A percentile compares a stretch with the other conserved stretches of the same genome.
Conservation (phyloP, 2,329 filamentous ascomycete species). For the Torrubiellomyces zombiae region DNA sequence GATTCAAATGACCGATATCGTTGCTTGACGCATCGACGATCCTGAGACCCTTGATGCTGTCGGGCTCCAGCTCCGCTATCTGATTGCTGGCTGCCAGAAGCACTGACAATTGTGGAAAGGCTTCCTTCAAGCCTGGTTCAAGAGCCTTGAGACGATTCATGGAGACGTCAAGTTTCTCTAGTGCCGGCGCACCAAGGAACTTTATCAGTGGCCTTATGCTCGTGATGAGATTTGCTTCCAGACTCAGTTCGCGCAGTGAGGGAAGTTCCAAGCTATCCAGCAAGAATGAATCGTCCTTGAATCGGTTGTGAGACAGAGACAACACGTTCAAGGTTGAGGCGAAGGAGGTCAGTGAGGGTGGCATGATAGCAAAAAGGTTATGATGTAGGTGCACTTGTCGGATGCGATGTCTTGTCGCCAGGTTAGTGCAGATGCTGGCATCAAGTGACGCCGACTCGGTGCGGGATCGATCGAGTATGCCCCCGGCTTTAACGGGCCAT, state of each 20-base stretch:
- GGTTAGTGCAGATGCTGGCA: conserved; percentile 36
- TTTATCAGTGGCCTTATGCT: conserved; percentile 49
- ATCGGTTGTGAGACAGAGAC: conserved; percentile 59
- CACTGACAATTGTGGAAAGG: conserved; percentile 54
- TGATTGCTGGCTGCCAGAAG: conserved; percentile 68
- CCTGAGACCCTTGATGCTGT: conserved; percentile 56
- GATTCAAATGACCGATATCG: conserved; percentile 66
- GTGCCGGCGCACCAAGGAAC: conserved; percentile 53
- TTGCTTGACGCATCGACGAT: conserved; percentile 73
- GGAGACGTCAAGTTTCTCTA: conserved; percentile 66
- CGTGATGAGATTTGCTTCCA: conserved; percentile 58
- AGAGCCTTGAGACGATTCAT: conserved; percentile 64
- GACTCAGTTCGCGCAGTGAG: conserved; percentile 57
- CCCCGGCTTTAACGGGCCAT: conserved; percentile 41
- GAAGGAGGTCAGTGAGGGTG: conserved; percentile 54
- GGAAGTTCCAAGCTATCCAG: conserved; percentile 51
- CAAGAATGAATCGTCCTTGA: conserved; percentile 49
- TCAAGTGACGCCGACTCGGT: conserved; percentile 45
- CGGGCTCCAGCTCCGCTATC: conserved; percentile 54
- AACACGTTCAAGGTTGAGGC: conserved; percentile 53
- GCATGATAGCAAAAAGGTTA: conserved; percentile 58
- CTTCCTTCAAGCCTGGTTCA: conserved; percentile 41
- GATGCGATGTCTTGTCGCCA: conserved; percentile 34
- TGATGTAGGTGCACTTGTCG: conserved; percentile 53
- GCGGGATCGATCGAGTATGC: conserved; percentile 52